Evolutionary conservation across 805 yeast genomes (phyloP), one percentile per base, ranked within the genome.

Genomic region (Schwanniomyces vanrijiae): DNA sequence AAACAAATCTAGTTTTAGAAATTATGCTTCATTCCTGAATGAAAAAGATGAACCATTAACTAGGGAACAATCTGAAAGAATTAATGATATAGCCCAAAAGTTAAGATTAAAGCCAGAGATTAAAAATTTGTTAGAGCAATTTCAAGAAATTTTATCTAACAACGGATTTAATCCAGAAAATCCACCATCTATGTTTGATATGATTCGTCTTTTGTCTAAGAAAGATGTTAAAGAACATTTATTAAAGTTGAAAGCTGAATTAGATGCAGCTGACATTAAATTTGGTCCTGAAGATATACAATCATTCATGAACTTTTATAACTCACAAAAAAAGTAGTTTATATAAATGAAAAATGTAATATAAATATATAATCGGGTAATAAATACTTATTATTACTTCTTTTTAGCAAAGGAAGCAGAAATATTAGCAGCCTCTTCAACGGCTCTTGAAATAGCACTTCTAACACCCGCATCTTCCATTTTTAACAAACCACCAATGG

Each of bases 391-490:
- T 14, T 8, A 5, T 40, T 39, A 37, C 40, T 59, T 59, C 52
- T 73, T 68, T 57, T 73, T 73, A 11, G 75, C 64, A 49, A 73
- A 71, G 7, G 76, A 68, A 24, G 75, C 73, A 11, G 96, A 90
- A 46, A 90, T 86, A 49, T 78, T 78, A n/a, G 97, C 89, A 29
- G 97, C 92, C 63, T 90, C 96, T 65, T 88, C 90, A 21, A 94
- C 86, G 34, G 96, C 96, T 58, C 90, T 79, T 41, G 95, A 82
- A 58, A 94, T 86, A 20, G 90, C 92, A 40, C 89, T 80, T 70
- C 96, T 85, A 40, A 94, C 87, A 43, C 92, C 95, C 42, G 82
- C 82, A 55, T 90, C 96, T 72, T 94, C 99, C 86, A 94, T 83
- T 53, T 84, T 89, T 66, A 92, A 78, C 48, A 94, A 73, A 0